phyloP scores from a whole-genome alignment of 2,329 filamentous ascomycete species.

The Pseudocercospora musae region DNA sequence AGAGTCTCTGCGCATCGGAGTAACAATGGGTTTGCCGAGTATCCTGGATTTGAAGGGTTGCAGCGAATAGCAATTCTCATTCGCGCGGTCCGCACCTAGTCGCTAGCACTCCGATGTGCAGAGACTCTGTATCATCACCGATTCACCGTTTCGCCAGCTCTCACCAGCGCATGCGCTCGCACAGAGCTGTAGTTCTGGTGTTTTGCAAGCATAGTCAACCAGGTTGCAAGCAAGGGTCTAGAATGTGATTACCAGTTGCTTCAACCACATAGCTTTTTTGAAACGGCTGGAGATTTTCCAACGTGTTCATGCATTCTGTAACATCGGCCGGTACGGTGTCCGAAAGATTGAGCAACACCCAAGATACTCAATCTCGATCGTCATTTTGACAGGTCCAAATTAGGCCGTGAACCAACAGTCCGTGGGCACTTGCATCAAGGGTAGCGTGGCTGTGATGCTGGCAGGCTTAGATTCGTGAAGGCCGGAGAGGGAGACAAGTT shows the following conservation, averaged over 20 bases:
- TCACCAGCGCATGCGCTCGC: neutral
- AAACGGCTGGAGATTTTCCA: neutral
- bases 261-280: neutral
- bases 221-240: neutral
- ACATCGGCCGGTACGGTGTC: too few species aligned
- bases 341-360: too few species aligned
- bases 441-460: neutral
- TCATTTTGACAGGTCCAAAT: too few species aligned
- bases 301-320: neutral
- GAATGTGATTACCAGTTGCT: neutral
- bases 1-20: too few species aligned
- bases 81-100: too few species aligned
- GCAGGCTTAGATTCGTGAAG: neutral
- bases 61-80: too few species aligned
- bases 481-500: neutral
- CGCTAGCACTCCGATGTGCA: too few species aligned
- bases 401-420: neutral
- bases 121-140: too few species aligned
- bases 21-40: too few species aligned
- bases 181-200: neutral
- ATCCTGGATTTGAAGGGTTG: too few species aligned
- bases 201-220: neutral
- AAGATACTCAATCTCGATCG: too few species aligned
- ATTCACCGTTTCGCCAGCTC: neutral
- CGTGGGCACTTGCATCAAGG: neutral